Base-by-base conservation (phyloP, 208 protist genomes). In the Crithidia expoeki region DNA sequence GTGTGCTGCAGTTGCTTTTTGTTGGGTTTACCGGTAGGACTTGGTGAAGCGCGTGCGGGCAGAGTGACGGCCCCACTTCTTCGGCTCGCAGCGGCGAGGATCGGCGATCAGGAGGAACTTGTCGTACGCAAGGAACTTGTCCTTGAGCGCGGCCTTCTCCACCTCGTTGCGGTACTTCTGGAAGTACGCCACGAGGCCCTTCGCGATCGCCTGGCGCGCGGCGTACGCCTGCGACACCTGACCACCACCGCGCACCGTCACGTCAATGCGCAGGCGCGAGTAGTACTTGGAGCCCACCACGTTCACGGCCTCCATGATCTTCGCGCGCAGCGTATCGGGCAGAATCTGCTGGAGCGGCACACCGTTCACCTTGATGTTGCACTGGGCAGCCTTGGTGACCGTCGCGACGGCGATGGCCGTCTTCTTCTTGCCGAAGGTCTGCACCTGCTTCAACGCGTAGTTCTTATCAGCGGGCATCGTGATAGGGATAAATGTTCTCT, bases 21-120 rank as follows among this genome's bases (percentile, higher is more conserved):
- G 56, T n/a, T 11, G 53, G n/a, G 55, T 59, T 81, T 99, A 99
- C 94, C 99, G 94, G 95, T 99, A 99, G 50, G 98, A 99, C 93
- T 99, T 99, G 85, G 99, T 99, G 93, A 97, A 98, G 83, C 98
- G 90, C 23, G 98, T 97, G 77, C 99, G 96, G 79, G 99, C 99
- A 96, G 98, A 98, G 76, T 95, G 97, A 89, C 99, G 98, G 77
- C 99, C 99, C 88, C 99, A 99, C 89, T 99, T 99, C 98, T 99
- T 99, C 68, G 99, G 95, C 92, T 99, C 99, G 88, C 95, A 98
- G 82, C 98, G 95, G 86, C 99, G 96, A 71, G 99, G 98, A 83
- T 99, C 99, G 64, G 99, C 98, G 81, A 99, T 99, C 44, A 99
- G 92, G 23, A 99, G 92, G 62, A 95, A 97, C 72, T 99, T 95